Base-by-base conservation (phyloP, 495 filamentous ascomycete genomes). In the Mycothermus thermophilus region DNA sequence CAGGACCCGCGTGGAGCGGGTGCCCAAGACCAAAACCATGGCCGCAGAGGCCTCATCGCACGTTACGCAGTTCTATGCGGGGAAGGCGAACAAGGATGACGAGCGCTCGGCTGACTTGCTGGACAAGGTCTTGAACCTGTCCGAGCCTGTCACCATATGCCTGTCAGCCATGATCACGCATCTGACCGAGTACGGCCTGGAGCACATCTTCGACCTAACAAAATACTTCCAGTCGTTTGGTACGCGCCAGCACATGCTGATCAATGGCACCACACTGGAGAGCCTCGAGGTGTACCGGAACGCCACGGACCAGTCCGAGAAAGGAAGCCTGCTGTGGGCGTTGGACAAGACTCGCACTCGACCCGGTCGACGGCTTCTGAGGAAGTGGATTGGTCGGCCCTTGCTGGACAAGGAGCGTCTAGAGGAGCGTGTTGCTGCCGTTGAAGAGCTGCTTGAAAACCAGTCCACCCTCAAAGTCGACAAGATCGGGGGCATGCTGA, bases 211-310 rank as follows among this genome's bases (percentile, higher is more conserved):
- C 44, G 81, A 94, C 50, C 57, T 99, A 21, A 96, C 90, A 6
- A 94, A 93, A 42, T 93, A 96, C 51, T 99, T 99, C 57, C 81
- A 96, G 50, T 82, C 87, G 0, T 99, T 99, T 57, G 93, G 82
- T 47, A 82, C 88, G 2, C 67, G 90, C 18, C 85, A 87, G 10
- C 85, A 95, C 46, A 96, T 99, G 90, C 65, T 96, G 3, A 66
- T 99, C 40, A 95, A 93, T 47, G 90, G 87, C 12, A 99, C 94
- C 37, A 99, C 86, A 0, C 51, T 99, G 23, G 84, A 86, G 10
- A 93, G 83, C 48, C 66, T 99, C 10, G 90, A 99, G 54, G 82
- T 99, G 2, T 99, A 95, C 53, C 77, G 87, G 18, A 99, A 99
- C 41, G 76, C 85, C 42, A 96, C 90, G 0, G 88, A 99, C 49